Evolutionary conservation across 2,329 filamentous ascomycete genomes (phyloP), one percentile per base, ranked within the genome.

Genomic region (Sarocladium kiliense): DNA sequence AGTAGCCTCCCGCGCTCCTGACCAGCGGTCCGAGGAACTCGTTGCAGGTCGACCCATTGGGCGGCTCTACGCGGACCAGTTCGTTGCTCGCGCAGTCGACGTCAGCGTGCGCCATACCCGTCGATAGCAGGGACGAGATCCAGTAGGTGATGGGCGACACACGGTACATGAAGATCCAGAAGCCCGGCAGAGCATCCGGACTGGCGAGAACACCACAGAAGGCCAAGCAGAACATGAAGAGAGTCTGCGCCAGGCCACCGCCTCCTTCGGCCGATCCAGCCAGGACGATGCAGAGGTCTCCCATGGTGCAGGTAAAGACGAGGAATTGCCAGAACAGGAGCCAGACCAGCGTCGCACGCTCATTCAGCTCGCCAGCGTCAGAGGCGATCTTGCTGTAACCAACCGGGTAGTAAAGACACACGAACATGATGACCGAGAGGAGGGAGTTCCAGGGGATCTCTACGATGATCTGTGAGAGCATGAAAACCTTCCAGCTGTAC

Each of bases 391-490:
- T 69, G 67, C 87, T 81, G 12, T 90, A 77, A 2, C 87, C 87
- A 54, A 91, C 80, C 1, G 88, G 87, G 68, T 89, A 93, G 75
- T 92, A 93, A 79, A 86, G 90, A 66, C 76, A 82, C 63, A 88
- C 75, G 74, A 77, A 92, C 70, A 89, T 84, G 59, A 91, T 12
- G 68, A 32, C 14, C 42, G 62, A 81, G 78, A 89, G 86, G 44
- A 94, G 71, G 0, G 85, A 80, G 66, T 94, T 91, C 86, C 89
- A 96, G 0, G 91, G 89, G 2, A 96, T 74, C 68, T 96, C 92
- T 57, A 92, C 89, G 27, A 91, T 72, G 59, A 96, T 87, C 68
- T 92, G 89, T 56, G 87, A 84, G 26, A 93, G 74, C 78, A 95
- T 89, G 66, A 95, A 95, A 5, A 89, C 83, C 66, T 88, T 85